Evolutionary conservation across 164 flowering plant species (phyloP).

Genomic region (Aristolochia californica): DNA sequence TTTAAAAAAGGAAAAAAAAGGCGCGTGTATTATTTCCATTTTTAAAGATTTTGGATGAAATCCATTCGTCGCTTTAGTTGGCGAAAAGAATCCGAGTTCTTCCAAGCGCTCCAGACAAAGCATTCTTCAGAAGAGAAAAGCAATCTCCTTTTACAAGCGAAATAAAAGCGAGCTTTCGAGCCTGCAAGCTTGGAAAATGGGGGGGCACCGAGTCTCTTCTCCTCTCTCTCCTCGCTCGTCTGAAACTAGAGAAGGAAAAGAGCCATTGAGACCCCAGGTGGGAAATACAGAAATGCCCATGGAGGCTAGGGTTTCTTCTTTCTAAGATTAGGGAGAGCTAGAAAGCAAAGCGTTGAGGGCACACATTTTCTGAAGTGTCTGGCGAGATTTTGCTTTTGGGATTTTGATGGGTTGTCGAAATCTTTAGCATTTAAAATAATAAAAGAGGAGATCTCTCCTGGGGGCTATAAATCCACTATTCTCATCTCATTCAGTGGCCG

Average conservation of each 20-base stretch:
- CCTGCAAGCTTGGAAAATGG: conserved; percentile 10
- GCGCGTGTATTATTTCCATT: neutral
- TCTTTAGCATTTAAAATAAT: no score
- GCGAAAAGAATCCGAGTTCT: conserved; percentile 9
- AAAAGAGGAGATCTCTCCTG: no score
- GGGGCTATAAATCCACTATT: no score
- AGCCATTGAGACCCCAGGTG: neutral
- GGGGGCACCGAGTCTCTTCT: conserved; percentile 7
- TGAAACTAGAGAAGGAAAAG: neutral
- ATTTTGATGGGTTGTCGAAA: no score
- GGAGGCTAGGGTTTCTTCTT: no score
- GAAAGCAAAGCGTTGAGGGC: no score
- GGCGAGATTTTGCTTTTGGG: no score
- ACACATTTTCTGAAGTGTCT: no score
- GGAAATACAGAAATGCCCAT: neutral
- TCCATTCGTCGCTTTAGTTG: conserved; percentile 11
- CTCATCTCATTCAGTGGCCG: no score
- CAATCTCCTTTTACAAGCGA: conserved; percentile 4
- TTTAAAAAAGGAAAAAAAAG: neutral
- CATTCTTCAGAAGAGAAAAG: conserved; percentile 7
- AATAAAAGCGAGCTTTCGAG: conserved; percentile 7
- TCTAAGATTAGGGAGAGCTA: no score
- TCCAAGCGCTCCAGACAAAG: conserved; percentile 12
- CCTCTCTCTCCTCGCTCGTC: neutral
- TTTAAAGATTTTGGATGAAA: neutral